Base-by-base conservation (phyloP, 306 rosid genomes). In the Cyamopsis tetragonoloba region DNA sequence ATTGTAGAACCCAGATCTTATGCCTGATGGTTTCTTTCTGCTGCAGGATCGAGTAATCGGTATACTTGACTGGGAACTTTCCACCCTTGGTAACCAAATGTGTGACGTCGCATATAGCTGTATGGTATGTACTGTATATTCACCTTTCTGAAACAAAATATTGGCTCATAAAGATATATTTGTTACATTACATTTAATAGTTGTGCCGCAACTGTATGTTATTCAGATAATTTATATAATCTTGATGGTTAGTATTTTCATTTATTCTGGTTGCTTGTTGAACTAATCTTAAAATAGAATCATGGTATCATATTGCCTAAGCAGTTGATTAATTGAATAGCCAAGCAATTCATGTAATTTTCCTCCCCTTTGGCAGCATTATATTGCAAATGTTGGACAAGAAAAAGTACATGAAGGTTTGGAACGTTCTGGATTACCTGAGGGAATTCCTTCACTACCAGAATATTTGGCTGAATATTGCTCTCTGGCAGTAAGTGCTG, bases 81-180 rank as follows among this genome's bases (percentile, higher is more conserved):
- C 99, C 63, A 90, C 97, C 46, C 82, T 93, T 58, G 97, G 99
- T 35, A 93, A 90, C 84, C 99, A 93, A 86, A 93, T 93, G 97
- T 86, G 90, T 62, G 99, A 93, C 67, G 89, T 93, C 51, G 96
- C 99, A 23, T 80, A 83, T 72, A 82, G 85, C 77, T 83, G 83
- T 77, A 0, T 90, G 99, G 99, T 93, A 90, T 26, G 85, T 55
- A 24, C 37, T 42, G 19, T 54, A 62, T 28, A 17, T 5, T 24
- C 38, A 59, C 30, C 10, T 57, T 70, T 37, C 66, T 66, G 60
- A 50, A 27, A 42, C 61, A 14, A 32, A 47, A 69, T 43, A 42
- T 65, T 56, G 43, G 28, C 2, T 1, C 55, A 46, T 14, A 63
- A 51, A 53, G 60, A 38, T 59, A 57, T 32, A 38, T 20, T 56